Evolutionary conservation across 2,329 filamentous ascomycete species (phyloP).

Genomic region (Pyrenochaeta sp.): DNA sequence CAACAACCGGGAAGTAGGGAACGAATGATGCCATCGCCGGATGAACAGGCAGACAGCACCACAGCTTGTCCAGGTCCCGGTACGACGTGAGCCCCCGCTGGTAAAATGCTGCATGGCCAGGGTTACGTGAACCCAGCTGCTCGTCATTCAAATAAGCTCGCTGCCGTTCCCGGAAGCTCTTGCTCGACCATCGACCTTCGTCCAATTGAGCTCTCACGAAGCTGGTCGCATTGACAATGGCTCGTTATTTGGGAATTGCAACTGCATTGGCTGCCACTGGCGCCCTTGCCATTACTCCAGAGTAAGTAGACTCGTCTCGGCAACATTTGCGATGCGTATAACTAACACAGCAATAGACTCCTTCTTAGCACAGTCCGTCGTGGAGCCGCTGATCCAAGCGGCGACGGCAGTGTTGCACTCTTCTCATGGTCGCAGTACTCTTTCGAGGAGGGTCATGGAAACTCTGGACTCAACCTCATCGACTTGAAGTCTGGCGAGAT

Average conservation of each 20-base stretch:
- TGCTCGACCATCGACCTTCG: slow-evolving; percentile 27
- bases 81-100: slow-evolving; percentile 21
- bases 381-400: slow-evolving; percentile 72
- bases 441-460: slow-evolving; percentile 74
- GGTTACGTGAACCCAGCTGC: slow-evolving; percentile 7
- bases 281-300: slow-evolving; percentile 44
- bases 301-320: slow-evolving; percentile 31
- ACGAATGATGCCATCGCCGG: slow-evolving; percentile 29
- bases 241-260: slow-evolving; percentile 43
- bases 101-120: slow-evolving; percentile 12
- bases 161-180: slow-evolving; percentile 20
- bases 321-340: not conserved
- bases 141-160: slow-evolving; percentile 34
- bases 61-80: slow-evolving; percentile 19
- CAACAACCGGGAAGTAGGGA: slow-evolving; percentile 8
- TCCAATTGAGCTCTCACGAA: slow-evolving; percentile 38
- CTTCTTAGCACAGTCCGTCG: slow-evolving; percentile 78
- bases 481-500: slow-evolving; percentile 45
- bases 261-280: slow-evolving; percentile 45
- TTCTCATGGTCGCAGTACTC: slow-evolving; percentile 80
- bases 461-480: slow-evolving; percentile 58
- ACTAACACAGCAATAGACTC: slow-evolving; percentile 27
- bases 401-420: slow-evolving; percentile 68
- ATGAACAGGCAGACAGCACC: slow-evolving; percentile 9
- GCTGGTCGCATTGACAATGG: slow-evolving; percentile 42